Evolutionary conservation across 495 filamentous ascomycete species (phyloP), one percentile per base, ranked within the genome.

Genomic region (Annulohypoxylon nitens): DNA sequence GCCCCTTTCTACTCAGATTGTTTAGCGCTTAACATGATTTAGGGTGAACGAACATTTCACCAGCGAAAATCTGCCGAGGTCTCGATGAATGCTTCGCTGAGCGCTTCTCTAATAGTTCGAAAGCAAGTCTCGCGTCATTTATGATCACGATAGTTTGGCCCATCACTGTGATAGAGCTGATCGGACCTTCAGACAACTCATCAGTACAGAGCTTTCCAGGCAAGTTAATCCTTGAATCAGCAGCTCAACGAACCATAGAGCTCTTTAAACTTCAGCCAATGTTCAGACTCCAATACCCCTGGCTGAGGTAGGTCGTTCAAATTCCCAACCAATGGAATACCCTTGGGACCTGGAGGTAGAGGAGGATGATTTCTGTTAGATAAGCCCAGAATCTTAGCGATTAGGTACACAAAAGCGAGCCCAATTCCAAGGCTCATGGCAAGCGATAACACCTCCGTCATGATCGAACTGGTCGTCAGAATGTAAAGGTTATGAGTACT

Each of bases 211-310:
- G 25, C 30, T 11, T n/a, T 12, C 8, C 11, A 43, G n/a, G 2
- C 34, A 51, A 33, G 3, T 33, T 12, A n/a, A 0, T 37, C 33
- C 54, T 57, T 78, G 33, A 16, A 3, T 23, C 20, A 23, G 20
- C 20, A 11, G n/a, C 3, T 34, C 9, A n/a, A 69, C 71, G 2
- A 48, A 77, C 75, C 85, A 66, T 88, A 88, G 10, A 80, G 59
- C 36, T 86, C 82, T 59, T 87, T 87, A 67, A 86, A 85, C 61
- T 84, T 80, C 1, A 85, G 60, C 86, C 86, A 88, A 67, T 87
- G 85, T 20, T 80, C 61, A 63, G 77, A 81, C 67, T 87, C 85
- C 5, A 76, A 77, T n/a, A 70, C 71, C 0, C 79, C 82, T 4
- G 75, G 64, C 4, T 68, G 64, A 2, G 86, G 85, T 2, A 87